Base-by-base conservation (phyloP, 306 rosid species). In the Vicia faba region DNA sequence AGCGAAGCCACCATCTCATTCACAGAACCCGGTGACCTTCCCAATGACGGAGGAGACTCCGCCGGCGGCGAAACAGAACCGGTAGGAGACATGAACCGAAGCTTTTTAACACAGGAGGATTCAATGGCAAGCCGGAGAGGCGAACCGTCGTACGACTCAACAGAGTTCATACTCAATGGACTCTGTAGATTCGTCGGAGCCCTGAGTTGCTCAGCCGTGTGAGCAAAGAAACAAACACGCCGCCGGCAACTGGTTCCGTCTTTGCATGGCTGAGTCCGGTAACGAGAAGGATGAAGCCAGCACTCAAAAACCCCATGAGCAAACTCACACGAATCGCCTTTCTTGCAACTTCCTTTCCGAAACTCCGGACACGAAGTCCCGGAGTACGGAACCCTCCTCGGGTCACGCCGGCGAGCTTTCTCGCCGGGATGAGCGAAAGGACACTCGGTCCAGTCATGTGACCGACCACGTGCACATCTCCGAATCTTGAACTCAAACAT, bases 381-480 rank as follows among this genome's bases (percentile, higher is more conserved):
- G 3, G 96, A 88, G 29, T 93, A 93, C 50, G 88, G 95, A 10
- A 4, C 88, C 86, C 85, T 88, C 50, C 97, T 82, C 4, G 97
- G 96, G 46, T 93, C 98, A 8, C 97, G 84, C 45, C 98, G 87
- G 57, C 96, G 91, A 26, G 98, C 98, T 75, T 93, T 93, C 79
- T 93, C 98, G 4, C 98, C 98, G 0, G 97, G 97, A 38, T 93
- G 98, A 4, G 97, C 91, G 57, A 82, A 93, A 0, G 98, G 98
- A 15, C 98, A 93, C 84, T 93, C 96, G 0, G 98, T 93, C 98
- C 98, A 93, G 85, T 93, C 98, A 58, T 93, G 98, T 0, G 98
- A 93, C 72, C 97, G 71, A 0, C 95, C 98, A 29, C 97, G 86
- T 1, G 95, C 91, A 67, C 98, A 93, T 53, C 84, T 71, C 44